Evolutionary conservation across 805 yeast genomes (phyloP), one percentile per base, ranked within the genome.

Genomic region (Dipodascus geniculatus): DNA sequence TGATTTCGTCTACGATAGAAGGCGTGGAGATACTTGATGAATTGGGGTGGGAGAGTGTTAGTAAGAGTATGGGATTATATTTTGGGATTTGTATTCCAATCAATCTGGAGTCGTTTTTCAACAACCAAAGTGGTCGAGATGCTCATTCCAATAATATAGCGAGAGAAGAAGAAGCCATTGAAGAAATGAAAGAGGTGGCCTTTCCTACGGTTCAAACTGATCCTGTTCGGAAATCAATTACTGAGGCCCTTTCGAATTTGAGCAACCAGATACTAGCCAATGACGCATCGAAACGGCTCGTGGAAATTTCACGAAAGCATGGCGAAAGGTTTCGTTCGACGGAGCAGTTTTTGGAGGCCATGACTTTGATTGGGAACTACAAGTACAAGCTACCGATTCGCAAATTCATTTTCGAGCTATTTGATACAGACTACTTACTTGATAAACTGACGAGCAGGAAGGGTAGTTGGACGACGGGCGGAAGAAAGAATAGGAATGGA

Each of bases 21-120:
- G 98, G 98, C 0, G 75, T 82, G 22, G 97, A 90, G 63, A 80
- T 89, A 16, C 70, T 90, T 54, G 96, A 87, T 63, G 96, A 88
- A 60, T 71, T 77, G 53, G 82, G 82, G 1, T 91, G 97, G 97
- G 70, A 67, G 48, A 73, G 80, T 19, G 75, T 77, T 23, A 61
- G 74, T 24, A 73, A 74, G 50, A 66, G 71, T 0, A 69, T 70
- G 55, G 73, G 73, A n/a, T 59, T 64, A 1, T 77, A 63, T 1
- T 31, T 68, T 19, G 75, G 77, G 1, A 67, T 76, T 19, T 63
- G 73, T 17, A 52, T 74, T 19, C 81, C 81, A 1, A 58, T 58
- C 23, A 51, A 71, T 22, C 62, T 64, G 11, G 55, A 42, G 2
- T 14, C 51, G 22, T 47, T 47, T 47, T 22, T 47, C 24, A 47